These are phyloP conservation scores for Phytophthora parvispora DNA, from an alignment of 352 stramenopile genomes.

Conservation along the genomic window DNA sequence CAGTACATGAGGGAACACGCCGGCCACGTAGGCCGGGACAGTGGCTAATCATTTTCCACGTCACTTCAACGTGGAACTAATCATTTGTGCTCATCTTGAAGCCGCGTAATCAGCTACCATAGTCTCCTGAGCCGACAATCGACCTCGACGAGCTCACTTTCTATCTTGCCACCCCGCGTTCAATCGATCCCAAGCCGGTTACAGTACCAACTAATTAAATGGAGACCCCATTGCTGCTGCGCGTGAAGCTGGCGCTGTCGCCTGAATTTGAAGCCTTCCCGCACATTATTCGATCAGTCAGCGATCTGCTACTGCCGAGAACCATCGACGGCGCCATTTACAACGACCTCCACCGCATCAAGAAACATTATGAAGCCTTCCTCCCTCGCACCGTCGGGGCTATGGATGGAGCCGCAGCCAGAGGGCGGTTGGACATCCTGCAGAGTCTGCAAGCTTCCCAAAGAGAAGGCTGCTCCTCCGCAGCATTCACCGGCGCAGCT, in stretches of 20 bases:
- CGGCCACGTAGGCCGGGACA: background rate
- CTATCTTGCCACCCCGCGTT: background rate
- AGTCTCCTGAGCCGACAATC: background rate
- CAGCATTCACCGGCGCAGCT: conserved; percentile 1
- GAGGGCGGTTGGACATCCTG: conserved; percentile 2
- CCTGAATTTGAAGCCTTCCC: background rate
- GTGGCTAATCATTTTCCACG: background rate
- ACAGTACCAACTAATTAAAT: background rate
- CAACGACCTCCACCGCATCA: background rate
- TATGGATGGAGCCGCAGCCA: conserved; percentile 1
- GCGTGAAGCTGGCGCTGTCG: conserved; percentile 1
- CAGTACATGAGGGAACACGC: background rate
- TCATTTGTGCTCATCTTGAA: background rate
- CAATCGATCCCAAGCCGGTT: background rate
- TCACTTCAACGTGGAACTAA: background rate
- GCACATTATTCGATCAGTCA: background rate
- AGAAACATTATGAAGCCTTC: background rate
- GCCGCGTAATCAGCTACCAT: background rate
- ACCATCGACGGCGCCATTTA: background rate
- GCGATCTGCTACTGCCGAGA: background rate
- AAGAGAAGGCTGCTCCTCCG: conserved; percentile 1
- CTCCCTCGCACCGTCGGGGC: background rate
- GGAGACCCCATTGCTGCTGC: background rate
- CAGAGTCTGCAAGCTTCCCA: background rate
- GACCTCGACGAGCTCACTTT: background rate